Evolutionary conservation across 176 grass and related monocot species (phyloP).

Genomic region (Carex myosuroides): DNA sequence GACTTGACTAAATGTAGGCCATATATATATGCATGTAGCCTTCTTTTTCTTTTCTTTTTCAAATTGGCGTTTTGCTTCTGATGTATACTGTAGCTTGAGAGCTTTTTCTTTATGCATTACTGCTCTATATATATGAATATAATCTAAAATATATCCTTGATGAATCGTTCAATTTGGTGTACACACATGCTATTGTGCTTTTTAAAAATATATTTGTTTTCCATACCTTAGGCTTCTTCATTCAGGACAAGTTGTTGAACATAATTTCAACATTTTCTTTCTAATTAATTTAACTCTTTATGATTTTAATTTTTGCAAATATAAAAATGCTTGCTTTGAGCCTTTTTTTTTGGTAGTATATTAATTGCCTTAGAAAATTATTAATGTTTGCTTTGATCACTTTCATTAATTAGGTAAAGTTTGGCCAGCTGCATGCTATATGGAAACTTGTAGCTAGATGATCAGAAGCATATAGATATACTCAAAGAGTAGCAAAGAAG

Average conservation of each 20-base stretch:
- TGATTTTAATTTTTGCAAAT: neutral
- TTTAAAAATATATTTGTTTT: neutral
- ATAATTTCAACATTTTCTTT: neutral
- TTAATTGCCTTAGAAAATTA: neutral
- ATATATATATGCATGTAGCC: neutral
- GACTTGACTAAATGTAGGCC: neutral
- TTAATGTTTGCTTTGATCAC: neutral
- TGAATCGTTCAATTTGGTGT: neutral
- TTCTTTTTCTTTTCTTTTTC: neutral
- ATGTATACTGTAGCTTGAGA: neutral
- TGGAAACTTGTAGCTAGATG: neutral
- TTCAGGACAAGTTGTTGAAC: neutral
- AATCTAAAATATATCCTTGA: neutral
- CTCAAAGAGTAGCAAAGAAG: neutral
- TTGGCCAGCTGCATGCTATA: neutral
- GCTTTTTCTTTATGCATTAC: neutral
- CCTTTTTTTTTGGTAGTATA: neutral
- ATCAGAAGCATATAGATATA: neutral
- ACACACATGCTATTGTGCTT: neutral
- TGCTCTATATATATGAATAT: neutral
- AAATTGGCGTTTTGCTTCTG: neutral
- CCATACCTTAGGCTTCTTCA: neutral
- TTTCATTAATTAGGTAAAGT: constrained; percentile 10
- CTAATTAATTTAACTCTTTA: neutral
- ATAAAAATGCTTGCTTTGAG: neutral